Evolutionary conservation across 2,329 filamentous ascomycete species (phyloP).

Genomic region (Neodidymelliopsis sp.): DNA sequence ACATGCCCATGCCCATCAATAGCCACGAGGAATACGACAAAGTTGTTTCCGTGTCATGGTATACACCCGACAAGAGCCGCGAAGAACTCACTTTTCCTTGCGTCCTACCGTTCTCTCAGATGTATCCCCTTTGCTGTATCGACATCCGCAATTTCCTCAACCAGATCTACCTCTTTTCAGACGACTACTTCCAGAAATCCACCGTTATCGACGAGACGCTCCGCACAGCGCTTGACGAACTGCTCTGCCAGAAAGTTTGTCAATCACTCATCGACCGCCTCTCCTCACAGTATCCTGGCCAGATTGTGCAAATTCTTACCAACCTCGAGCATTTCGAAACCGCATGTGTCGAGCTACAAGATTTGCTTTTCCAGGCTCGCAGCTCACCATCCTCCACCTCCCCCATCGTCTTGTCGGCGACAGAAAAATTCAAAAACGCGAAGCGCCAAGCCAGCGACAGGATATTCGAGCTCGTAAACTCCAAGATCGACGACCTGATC

Average conservation of each 20-base stretch:
- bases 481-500: slow-evolving; percentile 96
- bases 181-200: slow-evolving; percentile 93
- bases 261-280: slow-evolving; percentile 86
- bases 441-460: slow-evolving; percentile 97
- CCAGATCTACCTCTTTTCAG: slow-evolving; percentile 97
- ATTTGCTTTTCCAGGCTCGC: slow-evolving; percentile 82
- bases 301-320: slow-evolving; percentile 98
- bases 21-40: slow-evolving; percentile 92
- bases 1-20: slow-evolving; percentile 99
- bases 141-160: slow-evolving; percentile 97
- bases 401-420: slow-evolving; percentile 80
- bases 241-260: slow-evolving; percentile 93
- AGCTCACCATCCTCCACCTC: slow-evolving; percentile 83
- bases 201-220: slow-evolving; percentile 90
- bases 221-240: slow-evolving; percentile 86
- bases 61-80: slow-evolving; percentile 78
- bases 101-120: slow-evolving; percentile 96
- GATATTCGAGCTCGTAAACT: slow-evolving; percentile 98
- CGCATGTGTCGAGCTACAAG: slow-evolving; percentile 88
- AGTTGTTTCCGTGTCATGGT: slow-evolving; percentile 96
- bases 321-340: slow-evolving; percentile 97
- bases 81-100: slow-evolving; percentile 87
- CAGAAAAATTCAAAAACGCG: slow-evolving; percentile 83
- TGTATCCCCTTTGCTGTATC: slow-evolving; percentile 98
- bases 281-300: slow-evolving; percentile 90